phyloP scores from a whole-genome alignment of 176 grass and related monocot genomes.

The Triticum urartu region DNA sequence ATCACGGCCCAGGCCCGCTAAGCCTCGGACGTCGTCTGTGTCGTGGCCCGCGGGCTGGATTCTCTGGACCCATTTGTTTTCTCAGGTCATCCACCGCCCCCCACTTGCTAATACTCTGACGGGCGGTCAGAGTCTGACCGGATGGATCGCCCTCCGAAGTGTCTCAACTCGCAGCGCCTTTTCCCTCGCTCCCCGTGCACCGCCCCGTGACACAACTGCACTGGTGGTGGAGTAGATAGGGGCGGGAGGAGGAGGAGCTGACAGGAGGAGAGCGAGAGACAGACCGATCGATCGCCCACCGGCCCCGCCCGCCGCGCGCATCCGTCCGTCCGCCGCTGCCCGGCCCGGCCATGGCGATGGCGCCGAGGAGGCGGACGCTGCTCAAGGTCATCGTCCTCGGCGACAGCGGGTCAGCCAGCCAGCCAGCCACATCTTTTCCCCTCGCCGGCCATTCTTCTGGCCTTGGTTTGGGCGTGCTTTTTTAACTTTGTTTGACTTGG shows the following conservation, averaged over 20 bases:
- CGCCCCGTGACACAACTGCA: conserved; percentile 43
- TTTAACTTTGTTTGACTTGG: background rate
- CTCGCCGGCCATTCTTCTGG: too few species aligned
- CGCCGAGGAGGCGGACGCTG: conserved; percentile 41
- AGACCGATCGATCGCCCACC: background rate
- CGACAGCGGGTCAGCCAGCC: conserved; percentile 49
- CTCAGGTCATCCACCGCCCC: background rate
- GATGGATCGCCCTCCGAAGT: background rate
- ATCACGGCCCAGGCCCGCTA: background rate
- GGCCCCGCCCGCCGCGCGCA: background rate
- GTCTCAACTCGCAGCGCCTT: background rate
- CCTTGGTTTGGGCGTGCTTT: too few species aligned
- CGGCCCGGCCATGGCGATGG: conserved; percentile 23
- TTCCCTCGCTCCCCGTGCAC: conserved; percentile 38
- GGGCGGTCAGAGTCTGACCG: too few species aligned
- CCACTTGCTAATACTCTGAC: too few species aligned
- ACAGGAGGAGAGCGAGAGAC: background rate
- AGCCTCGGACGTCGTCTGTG: too few species aligned
- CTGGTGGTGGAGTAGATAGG: conserved; percentile 1
- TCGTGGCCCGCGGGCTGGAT: background rate
- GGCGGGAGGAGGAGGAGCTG: background rate
- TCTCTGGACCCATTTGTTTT: background rate
- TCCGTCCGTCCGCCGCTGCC: background rate
- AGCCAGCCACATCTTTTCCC: too few species aligned
- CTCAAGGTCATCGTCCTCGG: conserved; percentile 74